These are phyloP conservation scores for Nakazawaea sp. DNA, from an alignment of 805 yeast species.

Conservation along the genomic window DNA sequence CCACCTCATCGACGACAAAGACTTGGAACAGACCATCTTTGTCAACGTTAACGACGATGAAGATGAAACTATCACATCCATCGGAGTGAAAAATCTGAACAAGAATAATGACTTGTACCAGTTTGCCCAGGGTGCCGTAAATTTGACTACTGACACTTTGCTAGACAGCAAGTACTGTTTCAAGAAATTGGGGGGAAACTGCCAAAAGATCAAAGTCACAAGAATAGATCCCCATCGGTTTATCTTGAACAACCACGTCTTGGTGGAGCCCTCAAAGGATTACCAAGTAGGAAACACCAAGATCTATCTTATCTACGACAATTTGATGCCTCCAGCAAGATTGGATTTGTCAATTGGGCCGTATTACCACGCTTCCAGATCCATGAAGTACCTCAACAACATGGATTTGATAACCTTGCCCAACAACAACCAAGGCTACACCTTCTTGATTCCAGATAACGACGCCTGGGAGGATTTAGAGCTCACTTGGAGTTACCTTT, in stretches of 20 bases:
- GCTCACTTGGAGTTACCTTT: constrained; percentile 52
- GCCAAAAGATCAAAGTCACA: constrained; percentile 51
- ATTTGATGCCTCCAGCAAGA: constrained; percentile 55
- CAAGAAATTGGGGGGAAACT: constrained; percentile 51
- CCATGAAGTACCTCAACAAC: constrained; percentile 50
- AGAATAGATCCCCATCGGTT: constrained; percentile 23
- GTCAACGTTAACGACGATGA: constrained; percentile 32
- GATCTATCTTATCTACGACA: constrained; percentile 60
- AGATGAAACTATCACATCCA: constrained; percentile 24
- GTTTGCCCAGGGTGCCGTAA: constrained; percentile 42
- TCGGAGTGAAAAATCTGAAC: constrained; percentile 17
- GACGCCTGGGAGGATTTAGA: constrained; percentile 63
- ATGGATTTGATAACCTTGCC: constrained; percentile 45
- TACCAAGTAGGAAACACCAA: constrained; percentile 52
- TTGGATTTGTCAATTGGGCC: constrained; percentile 63
- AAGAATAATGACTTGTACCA: constrained; percentile 49
- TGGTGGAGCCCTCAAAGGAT: constrained; percentile 28
- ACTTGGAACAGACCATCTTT: constrained; percentile 54
- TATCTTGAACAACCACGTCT: constrained; percentile 49
- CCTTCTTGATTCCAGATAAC: constrained; percentile 73
- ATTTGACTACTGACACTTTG: constrained; percentile 28
- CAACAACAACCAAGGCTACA: constrained; percentile 54
- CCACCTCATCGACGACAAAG: constrained; percentile 47
- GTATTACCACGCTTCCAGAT: constrained; percentile 53
- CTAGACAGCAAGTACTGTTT: constrained; percentile 50